phyloP scores from a whole-genome alignment of 768 basidiomycete genomes.

The Lentinula aciculospora region DNA sequence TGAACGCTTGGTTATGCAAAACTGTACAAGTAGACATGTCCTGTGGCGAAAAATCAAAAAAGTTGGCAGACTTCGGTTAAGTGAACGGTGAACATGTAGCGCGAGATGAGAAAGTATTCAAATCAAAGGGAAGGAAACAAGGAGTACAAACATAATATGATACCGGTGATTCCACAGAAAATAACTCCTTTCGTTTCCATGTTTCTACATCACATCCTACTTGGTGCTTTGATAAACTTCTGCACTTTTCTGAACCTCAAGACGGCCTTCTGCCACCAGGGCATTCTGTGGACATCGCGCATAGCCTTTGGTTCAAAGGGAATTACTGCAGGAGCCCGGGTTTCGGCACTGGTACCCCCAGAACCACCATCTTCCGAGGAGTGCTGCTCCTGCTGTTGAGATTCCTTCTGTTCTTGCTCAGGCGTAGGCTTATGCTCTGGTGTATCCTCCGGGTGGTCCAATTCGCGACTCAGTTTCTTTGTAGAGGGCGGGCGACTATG shows the following conservation, averaged over 20 bases:
- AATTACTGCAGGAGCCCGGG: not conserved
- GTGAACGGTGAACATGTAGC: too few species aligned
- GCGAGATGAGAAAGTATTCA: too few species aligned
- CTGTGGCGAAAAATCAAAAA: too few species aligned
- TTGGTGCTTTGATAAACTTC: not conserved
- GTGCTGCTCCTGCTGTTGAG: not conserved
- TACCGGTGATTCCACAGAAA: too few species aligned
- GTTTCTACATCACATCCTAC: not conserved
- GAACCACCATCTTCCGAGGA: not conserved
- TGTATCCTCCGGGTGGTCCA: not conserved
- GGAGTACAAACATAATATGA: too few species aligned
- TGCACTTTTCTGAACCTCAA: not conserved
- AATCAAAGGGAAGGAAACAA: too few species aligned
- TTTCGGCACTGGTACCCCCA: not conserved
- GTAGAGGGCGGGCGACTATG: not conserved
- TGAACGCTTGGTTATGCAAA: not conserved
- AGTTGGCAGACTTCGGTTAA: too few species aligned
- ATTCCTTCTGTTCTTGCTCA: not conserved
- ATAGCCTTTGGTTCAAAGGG: slow-evolving; percentile 5
- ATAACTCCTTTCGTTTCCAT: too few species aligned
- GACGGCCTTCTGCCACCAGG: not conserved
- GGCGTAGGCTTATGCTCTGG: not conserved
- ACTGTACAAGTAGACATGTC: not conserved
- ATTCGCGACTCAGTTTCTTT: too few species aligned
- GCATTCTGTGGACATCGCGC: not conserved